These are phyloP conservation scores for Alternaria arborescens DNA, from an alignment of 2,329 filamentous ascomycete species.

Conservation along the genomic window DNA sequence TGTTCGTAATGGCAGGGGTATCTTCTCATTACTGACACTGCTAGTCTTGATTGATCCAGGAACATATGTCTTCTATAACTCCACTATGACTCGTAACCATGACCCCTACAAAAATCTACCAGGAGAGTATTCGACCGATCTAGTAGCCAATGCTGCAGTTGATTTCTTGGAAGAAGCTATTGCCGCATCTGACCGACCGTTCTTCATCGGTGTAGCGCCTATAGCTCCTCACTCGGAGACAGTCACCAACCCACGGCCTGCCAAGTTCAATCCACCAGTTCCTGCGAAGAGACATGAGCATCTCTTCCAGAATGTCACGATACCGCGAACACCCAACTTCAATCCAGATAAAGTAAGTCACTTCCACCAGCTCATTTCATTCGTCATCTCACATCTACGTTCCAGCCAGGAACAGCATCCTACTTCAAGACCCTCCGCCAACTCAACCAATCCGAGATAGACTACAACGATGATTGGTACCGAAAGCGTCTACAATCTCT, in stretches of 20 bases:
- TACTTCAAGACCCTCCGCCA: slow-evolving; percentile 36
- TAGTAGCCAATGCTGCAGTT: slow-evolving; percentile 67
- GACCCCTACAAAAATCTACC: slow-evolving; percentile 64
- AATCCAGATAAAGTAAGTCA: slow-evolving; percentile 63
- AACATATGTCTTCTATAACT: slow-evolving; percentile 74
- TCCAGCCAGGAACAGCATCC: slow-evolving; percentile 26
- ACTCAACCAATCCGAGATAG: slow-evolving; percentile 58
- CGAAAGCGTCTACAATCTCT: slow-evolving; percentile 59
- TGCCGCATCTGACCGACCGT: slow-evolving; percentile 61
- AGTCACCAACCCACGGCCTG: slow-evolving; percentile 9
- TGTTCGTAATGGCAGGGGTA: too few species aligned
- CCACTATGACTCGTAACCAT: slow-evolving; percentile 68
- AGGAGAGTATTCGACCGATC: slow-evolving; percentile 65
- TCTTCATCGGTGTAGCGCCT: slow-evolving; percentile 73
- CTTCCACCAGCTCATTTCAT: background rate
- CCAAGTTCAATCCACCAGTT: slow-evolving; percentile 62
- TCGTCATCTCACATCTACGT: background rate
- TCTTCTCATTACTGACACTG: background rate
- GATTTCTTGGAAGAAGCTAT: slow-evolving; percentile 70
- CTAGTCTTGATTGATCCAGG: slow-evolving; percentile 66
- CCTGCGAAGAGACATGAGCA: slow-evolving; percentile 68
- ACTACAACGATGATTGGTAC: slow-evolving; percentile 64
- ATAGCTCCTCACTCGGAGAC: slow-evolving; percentile 67
- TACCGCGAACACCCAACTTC: slow-evolving; percentile 71
- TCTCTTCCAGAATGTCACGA: slow-evolving; percentile 66